Conservation (phyloP, 2,329 filamentous ascomycete species). For the Thelonectria blattea region DNA sequence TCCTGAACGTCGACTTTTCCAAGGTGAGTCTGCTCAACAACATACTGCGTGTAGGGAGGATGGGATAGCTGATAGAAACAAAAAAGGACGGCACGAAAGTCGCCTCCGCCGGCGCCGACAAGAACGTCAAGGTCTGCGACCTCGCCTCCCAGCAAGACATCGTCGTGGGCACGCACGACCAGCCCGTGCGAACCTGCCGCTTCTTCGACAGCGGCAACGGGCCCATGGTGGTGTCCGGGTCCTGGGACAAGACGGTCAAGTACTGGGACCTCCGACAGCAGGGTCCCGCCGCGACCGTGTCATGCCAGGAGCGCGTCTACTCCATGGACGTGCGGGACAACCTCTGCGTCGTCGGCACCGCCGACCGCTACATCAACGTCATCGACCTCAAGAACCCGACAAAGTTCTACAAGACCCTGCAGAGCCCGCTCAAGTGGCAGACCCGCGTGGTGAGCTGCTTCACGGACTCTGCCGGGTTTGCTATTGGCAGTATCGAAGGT, state of each 20-base stretch:
- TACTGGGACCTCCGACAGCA: conserved; percentile 82
- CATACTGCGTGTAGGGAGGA: too few relatives aligned
- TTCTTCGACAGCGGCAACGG: conserved; percentile 76
- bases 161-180: conserved; percentile 84
- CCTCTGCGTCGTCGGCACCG: conserved; percentile 88
- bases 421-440: conserved; percentile 98
- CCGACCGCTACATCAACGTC: conserved; percentile 95
- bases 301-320: conserved; percentile 81
- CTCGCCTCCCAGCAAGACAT: conserved; percentile 69
- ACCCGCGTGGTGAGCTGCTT: conserved; percentile 96
- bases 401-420: conserved; percentile 94
- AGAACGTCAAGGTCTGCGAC: conserved; percentile 87
- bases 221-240: conserved; percentile 89
- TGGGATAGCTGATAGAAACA: too few relatives aligned
- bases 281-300: conserved; percentile 68
- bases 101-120: conserved; percentile 87
- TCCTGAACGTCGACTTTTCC: conserved; percentile 85
- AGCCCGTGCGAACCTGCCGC: conserved; percentile 77
- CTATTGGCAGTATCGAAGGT: conserved; percentile 94
- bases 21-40: conserved; percentile 63
- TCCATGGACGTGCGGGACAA: conserved; percentile 90
- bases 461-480: conserved; percentile 87
- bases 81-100: conserved; percentile 86
- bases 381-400: conserved; percentile 87
- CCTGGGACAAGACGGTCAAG: conserved; percentile 89